These are phyloP conservation scores for Pachysandra terminalis DNA, from an alignment of 164 flowering plant genomes.

Conservation along the genomic window DNA sequence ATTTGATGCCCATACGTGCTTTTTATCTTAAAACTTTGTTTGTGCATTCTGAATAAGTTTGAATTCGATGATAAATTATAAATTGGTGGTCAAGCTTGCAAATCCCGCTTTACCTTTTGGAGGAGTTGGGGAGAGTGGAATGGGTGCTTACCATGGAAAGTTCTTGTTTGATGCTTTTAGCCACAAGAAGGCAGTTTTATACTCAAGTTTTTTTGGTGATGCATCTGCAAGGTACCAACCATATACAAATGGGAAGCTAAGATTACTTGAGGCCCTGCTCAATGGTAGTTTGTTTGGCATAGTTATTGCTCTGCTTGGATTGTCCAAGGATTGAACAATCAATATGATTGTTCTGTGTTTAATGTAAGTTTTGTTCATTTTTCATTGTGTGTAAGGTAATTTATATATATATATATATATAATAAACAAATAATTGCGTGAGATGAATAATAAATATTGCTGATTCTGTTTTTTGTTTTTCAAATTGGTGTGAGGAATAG, in stretches of 20 bases:
- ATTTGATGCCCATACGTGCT: too few species aligned
- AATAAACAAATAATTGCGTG: too few species aligned
- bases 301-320: constrained; percentile 33
- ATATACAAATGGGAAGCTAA: constrained; percentile 30
- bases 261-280: constrained; percentile 28
- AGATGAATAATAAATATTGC: too few species aligned
- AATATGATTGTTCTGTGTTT: too few species aligned
- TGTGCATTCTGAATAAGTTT: too few species aligned
- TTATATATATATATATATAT: too few species aligned
- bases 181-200: constrained; percentile 8
- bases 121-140: constrained; percentile 93
- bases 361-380: too few species aligned
- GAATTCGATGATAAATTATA: neutral
- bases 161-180: constrained; percentile 58
- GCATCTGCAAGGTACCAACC: constrained; percentile 76
- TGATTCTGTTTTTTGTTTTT: too few species aligned
- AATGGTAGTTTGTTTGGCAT: constrained; percentile 26
- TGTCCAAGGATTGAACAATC: constrained; percentile 11
- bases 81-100: constrained; percentile 51
- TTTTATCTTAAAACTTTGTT: too few species aligned
- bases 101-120: constrained; percentile 70
- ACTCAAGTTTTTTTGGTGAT: constrained; percentile 39
- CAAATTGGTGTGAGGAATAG: too few species aligned
- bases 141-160: constrained; percentile 86
- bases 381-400: too few species aligned